Percentiles rank a stretch among this genome's conserved stretches.
These are phyloP conservation scores for Sclerotinia spermophila DNA, from an alignment of 2,329 filamentous ascomycete species.

Conservation along the genomic window DNA sequence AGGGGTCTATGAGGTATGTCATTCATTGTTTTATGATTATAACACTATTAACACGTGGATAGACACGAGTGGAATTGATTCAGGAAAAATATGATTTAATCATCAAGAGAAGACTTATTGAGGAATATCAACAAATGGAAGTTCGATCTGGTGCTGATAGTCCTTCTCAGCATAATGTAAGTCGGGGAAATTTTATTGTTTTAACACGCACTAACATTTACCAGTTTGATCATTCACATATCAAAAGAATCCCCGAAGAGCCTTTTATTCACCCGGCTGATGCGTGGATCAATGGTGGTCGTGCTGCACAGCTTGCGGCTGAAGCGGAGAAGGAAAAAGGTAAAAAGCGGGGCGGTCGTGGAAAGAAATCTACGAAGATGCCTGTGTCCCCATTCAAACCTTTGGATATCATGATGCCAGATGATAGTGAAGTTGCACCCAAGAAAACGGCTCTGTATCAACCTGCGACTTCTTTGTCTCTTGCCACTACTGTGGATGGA, in stretches of 20 bases:
- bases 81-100: constrained; percentile 23
- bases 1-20: constrained; percentile 28
- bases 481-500: constrained; percentile 20
- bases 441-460: constrained; percentile 24
- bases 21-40: neutral
- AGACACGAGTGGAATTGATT: constrained; percentile 23
- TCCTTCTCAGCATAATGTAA: constrained; percentile 30
- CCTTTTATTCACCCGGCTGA: constrained; percentile 8
- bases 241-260: constrained; percentile 12
- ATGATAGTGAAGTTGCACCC: constrained; percentile 19
- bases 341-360: constrained; percentile 14
- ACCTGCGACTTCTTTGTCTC: constrained; percentile 14
- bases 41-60: constrained; percentile 17
- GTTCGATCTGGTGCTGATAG: constrained; percentile 22
- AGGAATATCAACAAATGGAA: constrained; percentile 24
- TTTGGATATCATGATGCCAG: neutral
- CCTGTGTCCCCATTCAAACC: constrained; percentile 10
- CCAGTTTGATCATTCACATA: constrained; percentile 25
- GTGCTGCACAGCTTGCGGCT: constrained; percentile 14
- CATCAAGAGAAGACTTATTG: constrained; percentile 28
- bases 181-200: constrained; percentile 14
- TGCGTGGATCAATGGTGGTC: constrained; percentile 14
- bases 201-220: constrained; percentile 17
- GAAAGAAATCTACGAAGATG: constrained; percentile 16
- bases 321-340: constrained; percentile 16